These are phyloP conservation scores for Canariomyces notabilis DNA, from an alignment of 2,329 filamentous ascomycete genomes.

Conservation along the genomic window DNA sequence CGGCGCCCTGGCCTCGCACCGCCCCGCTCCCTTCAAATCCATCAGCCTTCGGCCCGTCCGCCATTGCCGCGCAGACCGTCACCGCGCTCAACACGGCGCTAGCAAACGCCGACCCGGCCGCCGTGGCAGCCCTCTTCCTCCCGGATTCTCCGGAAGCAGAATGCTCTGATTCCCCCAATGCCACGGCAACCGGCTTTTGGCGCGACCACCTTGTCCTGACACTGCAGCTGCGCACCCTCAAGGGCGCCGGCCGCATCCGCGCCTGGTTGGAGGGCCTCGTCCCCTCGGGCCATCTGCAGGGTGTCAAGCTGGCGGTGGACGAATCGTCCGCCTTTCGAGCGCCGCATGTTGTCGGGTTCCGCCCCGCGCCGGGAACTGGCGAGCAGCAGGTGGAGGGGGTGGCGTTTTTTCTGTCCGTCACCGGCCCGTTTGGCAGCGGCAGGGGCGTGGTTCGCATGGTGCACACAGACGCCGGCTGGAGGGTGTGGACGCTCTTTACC, in stretches of 20 bases:
- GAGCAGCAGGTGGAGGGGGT: conserved; percentile 45
- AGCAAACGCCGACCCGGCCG: conserved; percentile 29
- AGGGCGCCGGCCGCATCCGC: conserved; percentile 38
- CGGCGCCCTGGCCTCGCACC: conserved; percentile 38
- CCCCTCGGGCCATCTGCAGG: not conserved
- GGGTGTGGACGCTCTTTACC: conserved; percentile 53
- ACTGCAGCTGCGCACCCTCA: conserved; percentile 52
- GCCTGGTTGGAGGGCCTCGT: conserved; percentile 27
- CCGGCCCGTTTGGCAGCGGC: conserved; percentile 43
- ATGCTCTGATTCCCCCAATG: not conserved
- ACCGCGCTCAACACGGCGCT: conserved; percentile 37
- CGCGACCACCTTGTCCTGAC: conserved; percentile 53
- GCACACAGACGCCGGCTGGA: conserved; percentile 40
- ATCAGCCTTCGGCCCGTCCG: conserved; percentile 32
- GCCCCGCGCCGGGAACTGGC: conserved; percentile 37
- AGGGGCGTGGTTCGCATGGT: conserved; percentile 44
- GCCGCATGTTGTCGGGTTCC: conserved; percentile 39
- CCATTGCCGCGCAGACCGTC: conserved; percentile 34
- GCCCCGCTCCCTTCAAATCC: conserved; percentile 24
- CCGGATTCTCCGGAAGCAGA: conserved; percentile 28
- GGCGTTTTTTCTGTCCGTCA: conserved; percentile 45
- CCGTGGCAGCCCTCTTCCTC: conserved; percentile 41
- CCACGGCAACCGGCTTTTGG: conserved; percentile 41
- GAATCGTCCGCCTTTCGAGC: conserved; percentile 35
- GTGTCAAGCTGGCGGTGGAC: conserved; percentile 28